Conservation (phyloP, 2,329 filamentous ascomycete species). For the Emergomyces africanus region DNA sequence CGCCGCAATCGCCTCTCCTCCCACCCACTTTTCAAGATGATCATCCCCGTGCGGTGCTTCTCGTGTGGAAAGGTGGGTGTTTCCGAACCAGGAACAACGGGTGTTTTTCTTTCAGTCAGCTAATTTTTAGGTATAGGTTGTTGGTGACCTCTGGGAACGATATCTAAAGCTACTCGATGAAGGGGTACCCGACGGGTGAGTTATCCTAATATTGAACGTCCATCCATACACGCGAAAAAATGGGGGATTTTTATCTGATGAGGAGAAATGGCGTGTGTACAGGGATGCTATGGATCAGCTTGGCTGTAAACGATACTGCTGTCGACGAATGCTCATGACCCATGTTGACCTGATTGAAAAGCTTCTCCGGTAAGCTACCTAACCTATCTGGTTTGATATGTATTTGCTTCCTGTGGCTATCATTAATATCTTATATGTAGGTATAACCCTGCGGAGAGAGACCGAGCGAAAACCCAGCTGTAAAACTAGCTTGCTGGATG, state of each 20-base stretch:
- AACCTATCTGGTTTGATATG: background rate
- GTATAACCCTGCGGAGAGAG: conserved; percentile 39
- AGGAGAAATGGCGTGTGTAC: conserved; percentile 8
- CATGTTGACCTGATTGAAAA: conserved; percentile 99
- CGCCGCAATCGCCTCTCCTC: background rate
- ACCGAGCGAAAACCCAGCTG: conserved; percentile 26
- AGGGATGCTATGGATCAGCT: conserved; percentile 96
- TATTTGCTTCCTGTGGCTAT: background rate
- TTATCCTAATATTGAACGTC: background rate
- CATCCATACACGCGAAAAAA: background rate
- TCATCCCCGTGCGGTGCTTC: conserved; percentile 97
- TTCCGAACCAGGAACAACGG: background rate
- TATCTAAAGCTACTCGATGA: conserved; percentile 83
- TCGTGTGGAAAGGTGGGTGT: conserved; percentile 85
- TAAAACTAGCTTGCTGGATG: conserved; percentile 6
- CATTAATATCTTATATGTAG: conserved; percentile 15
- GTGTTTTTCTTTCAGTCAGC: conserved; percentile 12
- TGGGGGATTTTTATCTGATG: background rate
- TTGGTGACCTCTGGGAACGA: conserved; percentile 93
- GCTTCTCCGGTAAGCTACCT: conserved; percentile 61
- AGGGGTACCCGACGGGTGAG: conserved; percentile 60
- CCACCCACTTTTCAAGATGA: conserved; percentile 47
- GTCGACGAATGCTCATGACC: conserved; percentile 98
- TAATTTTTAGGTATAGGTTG: conserved; percentile 53
- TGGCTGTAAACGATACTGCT: conserved; percentile 92